Percentiles rank a stretch among this genome's conserved stretches.
These are phyloP conservation scores for Aspergillus uvarum DNA, from an alignment of 2,329 filamentous ascomycete genomes.

Conservation along the genomic window DNA sequence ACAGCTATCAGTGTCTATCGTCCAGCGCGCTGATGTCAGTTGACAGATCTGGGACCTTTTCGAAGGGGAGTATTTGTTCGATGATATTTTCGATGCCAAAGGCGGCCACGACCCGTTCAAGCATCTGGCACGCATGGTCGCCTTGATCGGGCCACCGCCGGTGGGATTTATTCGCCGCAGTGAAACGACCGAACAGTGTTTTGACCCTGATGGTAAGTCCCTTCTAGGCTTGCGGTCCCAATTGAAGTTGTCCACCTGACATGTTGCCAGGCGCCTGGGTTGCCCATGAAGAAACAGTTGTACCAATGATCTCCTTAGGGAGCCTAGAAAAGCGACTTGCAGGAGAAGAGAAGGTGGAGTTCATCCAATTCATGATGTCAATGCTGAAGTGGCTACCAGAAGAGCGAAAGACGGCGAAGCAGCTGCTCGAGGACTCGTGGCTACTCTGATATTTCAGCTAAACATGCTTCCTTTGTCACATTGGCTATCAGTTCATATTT, in stretches of 20 bases:
- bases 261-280: constrained; percentile 22
- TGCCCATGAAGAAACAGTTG: constrained; percentile 20
- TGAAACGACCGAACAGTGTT: constrained; percentile 30
- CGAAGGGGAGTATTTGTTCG: constrained; percentile 48
- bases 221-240: not conserved
- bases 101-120: constrained; percentile 26
- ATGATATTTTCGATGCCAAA: constrained; percentile 24
- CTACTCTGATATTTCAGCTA: too few relatives aligned
- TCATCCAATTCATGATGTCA: constrained; percentile 35
- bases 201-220: constrained; percentile 19
- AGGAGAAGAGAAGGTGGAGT: constrained; percentile 33
- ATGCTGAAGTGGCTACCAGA: constrained; percentile 45
- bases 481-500: too few relatives aligned
- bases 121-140: constrained; percentile 29
- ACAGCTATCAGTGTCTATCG: not conserved
- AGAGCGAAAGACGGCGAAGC: constrained; percentile 36
- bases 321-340: constrained; percentile 21
- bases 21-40: constrained; percentile 6
- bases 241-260: constrained; percentile 3
- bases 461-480: too few relatives aligned
- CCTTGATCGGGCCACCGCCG: constrained; percentile 28
- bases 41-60: constrained; percentile 51
- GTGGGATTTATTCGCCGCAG: constrained; percentile 27
- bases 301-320: constrained; percentile 24
- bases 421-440: constrained; percentile 33